Base-by-base conservation (phyloP, 2,329 filamentous ascomycete species). In the Ophiostoma ips region DNA sequence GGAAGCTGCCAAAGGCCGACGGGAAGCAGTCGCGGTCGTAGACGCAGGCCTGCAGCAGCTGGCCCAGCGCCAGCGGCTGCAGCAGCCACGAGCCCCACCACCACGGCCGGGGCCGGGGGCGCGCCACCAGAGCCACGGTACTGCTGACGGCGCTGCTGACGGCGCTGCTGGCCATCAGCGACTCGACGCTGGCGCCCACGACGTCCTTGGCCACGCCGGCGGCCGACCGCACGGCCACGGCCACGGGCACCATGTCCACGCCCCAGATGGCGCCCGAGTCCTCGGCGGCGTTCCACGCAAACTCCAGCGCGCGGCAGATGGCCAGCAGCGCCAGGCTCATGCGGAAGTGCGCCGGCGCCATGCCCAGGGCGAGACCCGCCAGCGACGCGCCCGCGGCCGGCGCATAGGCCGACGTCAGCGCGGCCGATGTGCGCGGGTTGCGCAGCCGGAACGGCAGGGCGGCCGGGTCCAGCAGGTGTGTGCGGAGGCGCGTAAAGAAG, bases 321-420 rank as follows among this genome's bases (percentile, higher is more conserved):
- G 82, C 71, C 62, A 90, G 94, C 54, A 96, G 86, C 13, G 87
- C 82, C 44, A 92, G 75, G 0, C 85, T 87, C 49, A 90, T 72
- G 47, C 92, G 81, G 57, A 92, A 64, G 10, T 44, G 49, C 1
- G 77, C 58, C 61, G 90, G 72, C 56, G 80, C 86, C 10, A 94
- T 75, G 8, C 85, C 86, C 16, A 96, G 71, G 46, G 86, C 83
- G 46, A 94, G 75, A 3, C 90, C 90, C 1, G 90, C 87, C 45
- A 95, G 66, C 58, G 86, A 88, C 6, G 90, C 89, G 11, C 90
- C 92, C n/a, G 95, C 74, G 2, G 89, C 88, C 1, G 90, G 90
- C 1, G 90, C 85, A 62, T 88, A 84, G 10, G 76, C 75, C 2
- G 87, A 94, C 0, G 88, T 95, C 51, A 98, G 71, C 0, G 84